Evolutionary conservation across 257 asterid species (phyloP), one percentile per base, ranked within the genome.

Genomic region (Forsythia suspensa): DNA sequence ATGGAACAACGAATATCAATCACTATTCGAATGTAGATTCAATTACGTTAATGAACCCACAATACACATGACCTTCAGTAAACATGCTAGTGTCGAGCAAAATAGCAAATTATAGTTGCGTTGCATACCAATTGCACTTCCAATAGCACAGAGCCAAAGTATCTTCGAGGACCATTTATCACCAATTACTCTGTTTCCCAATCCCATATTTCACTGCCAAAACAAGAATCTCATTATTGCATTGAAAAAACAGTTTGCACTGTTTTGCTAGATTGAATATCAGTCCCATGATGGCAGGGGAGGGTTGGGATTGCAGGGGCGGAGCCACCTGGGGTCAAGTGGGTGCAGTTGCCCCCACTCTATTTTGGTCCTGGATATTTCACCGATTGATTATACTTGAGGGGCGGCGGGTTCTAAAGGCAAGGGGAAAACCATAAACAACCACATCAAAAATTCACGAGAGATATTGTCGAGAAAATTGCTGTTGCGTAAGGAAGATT

Each of bases 81-180:
- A 21, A 3, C 63, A 68, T 6, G 36, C 9, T 4, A 51, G 43
- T 44, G 71, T 48, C 44, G 8, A 78, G 4, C 65, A 18, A 43
- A 18, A 20, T 40, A 78, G 4, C 65, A 18, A 43, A 18, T 34
- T 40, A 68, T 8, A 0, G n/a, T 39, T 43, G 59, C 46, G 77
- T 34, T 43, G 29, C 89, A 72, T 89, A 94, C 99, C 97, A 70
- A 89, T 73, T 65, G 97, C 97, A 88, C 95, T 94, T 78, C 97
- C 98, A 80, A 94, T 41, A 34, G 97, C 99, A 74, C 87, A 71
- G 77, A 93, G 44, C 99, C 99, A 95, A 74, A 95, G 97, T 72
- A 95, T 67, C 82, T 87, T 91, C 7, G 95, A 89, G 68, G 99
- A 93, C 98, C 97, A 93, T 88, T 79, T 90, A 79, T 95, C 98